Conservation (phyloP, 2,329 filamentous ascomycete species). For the Fusarium sp. region DNA sequence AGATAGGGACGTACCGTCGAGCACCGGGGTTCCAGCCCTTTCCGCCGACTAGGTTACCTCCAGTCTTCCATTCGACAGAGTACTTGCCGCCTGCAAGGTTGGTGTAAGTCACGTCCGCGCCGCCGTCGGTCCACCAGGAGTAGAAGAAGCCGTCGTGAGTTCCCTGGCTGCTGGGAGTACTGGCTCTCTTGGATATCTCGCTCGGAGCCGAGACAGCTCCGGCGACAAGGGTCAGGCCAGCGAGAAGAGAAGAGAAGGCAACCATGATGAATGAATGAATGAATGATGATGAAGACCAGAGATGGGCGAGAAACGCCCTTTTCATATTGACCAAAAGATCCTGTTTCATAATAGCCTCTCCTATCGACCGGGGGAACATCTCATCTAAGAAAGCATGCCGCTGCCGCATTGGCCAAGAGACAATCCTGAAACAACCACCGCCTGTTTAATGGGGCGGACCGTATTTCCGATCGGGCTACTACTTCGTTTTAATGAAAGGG, state of each 20-base stretch:
- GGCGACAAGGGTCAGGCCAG: conserved; percentile 42
- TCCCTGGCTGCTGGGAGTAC: conserved; percentile 52
- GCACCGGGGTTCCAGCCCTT: conserved; percentile 43
- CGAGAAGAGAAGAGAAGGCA: conserved; percentile 42
- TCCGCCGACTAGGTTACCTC: conserved; percentile 44
- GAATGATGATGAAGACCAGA: conserved; percentile 16
- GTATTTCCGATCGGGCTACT: conserved; percentile 21
- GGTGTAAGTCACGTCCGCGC: conserved; percentile 56
- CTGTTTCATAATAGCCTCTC: conserved; percentile 18
- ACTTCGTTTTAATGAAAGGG: conserved; percentile 35
- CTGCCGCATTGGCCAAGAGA: conserved; percentile 24
- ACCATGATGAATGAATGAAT: conserved; percentile 39
- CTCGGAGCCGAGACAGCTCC: conserved; percentile 35
- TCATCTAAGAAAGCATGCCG: conserved; percentile 16
- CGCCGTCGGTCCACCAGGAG: conserved; percentile 61
- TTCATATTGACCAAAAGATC: conserved; percentile 6
- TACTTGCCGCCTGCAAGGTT: conserved; percentile 59
- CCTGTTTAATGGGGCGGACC: conserved; percentile 18
- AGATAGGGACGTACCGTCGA: conserved; percentile 46
- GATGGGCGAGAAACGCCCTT: neutral
- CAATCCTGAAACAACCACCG: conserved; percentile 38
- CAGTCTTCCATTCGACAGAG: conserved; percentile 56
- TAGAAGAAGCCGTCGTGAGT: conserved; percentile 58
- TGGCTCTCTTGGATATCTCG: conserved; percentile 41
- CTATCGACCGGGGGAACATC: conserved; percentile 11